Conservation (phyloP, 2,329 filamentous ascomycete genomes). For the Trichoderma sp. region DNA sequence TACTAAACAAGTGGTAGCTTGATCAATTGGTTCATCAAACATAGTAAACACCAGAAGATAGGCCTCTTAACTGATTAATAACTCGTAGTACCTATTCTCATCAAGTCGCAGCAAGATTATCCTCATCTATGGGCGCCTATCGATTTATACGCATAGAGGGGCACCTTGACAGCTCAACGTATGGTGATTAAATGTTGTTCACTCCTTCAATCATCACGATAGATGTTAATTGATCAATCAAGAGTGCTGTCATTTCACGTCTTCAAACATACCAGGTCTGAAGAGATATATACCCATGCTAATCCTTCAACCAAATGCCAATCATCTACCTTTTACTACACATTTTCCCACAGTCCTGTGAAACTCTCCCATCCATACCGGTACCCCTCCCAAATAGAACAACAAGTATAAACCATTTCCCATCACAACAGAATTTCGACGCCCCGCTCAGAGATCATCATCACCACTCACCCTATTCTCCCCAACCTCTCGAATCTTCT, state of each 20-base stretch:
- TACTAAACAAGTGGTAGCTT: neutral
- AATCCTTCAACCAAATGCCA: neutral
- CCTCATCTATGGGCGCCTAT: no score
- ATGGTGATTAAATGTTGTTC: neutral
- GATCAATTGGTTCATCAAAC: neutral
- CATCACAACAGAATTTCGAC: neutral
- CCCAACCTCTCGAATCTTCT: constrained; percentile 85
- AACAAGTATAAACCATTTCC: neutral
- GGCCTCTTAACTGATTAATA: no score
- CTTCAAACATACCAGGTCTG: neutral
- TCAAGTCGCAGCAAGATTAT: neutral
- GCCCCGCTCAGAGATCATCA: constrained; percentile 33
- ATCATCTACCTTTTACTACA: neutral
- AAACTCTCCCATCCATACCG: neutral
- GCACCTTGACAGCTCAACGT: neutral
- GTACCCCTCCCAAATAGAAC: neutral
- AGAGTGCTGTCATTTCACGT: neutral
- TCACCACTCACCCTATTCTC: constrained; percentile 66
- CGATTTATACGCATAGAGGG: neutral
- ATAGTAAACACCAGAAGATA: neutral
- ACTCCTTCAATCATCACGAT: neutral
- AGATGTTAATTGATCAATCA: neutral
- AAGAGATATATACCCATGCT: neutral
- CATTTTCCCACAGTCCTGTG: neutral
- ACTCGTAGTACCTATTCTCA: neutral